These are phyloP conservation scores for Hypoxylon cercidicola DNA, from an alignment of 495 filamentous ascomycete genomes.

Conservation along the genomic window DNA sequence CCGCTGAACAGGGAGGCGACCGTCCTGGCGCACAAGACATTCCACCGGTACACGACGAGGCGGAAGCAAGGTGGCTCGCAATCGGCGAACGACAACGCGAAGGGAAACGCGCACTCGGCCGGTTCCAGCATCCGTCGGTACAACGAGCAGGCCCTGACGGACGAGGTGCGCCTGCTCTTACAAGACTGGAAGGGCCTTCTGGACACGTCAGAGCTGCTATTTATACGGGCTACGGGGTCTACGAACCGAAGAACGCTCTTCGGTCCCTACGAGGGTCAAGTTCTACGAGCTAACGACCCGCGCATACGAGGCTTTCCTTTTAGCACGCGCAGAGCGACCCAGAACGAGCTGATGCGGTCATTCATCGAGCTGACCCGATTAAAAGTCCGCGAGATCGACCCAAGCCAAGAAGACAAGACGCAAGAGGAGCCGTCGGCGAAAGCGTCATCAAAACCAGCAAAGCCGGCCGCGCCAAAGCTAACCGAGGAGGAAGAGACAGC, in stretches of 20 bases:
- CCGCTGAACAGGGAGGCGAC: constrained; percentile 80
- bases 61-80: constrained; percentile 96
- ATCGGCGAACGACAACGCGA: constrained; percentile 89
- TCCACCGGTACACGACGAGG: constrained; percentile 95
- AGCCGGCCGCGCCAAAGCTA: constrained; percentile 63
- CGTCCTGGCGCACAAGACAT: constrained; percentile 94
- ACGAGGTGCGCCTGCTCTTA: constrained; percentile 82
- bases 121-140: constrained; percentile 89
- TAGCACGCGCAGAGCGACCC: constrained; percentile 91
- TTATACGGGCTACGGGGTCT: constrained; percentile 87
- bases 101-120: constrained; percentile 92
- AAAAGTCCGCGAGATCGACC: constrained; percentile 76
- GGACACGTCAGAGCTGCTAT: constrained; percentile 82
- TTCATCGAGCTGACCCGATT: constrained; percentile 93
- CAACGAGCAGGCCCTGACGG: constrained; percentile 87
- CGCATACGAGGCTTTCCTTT: constrained; percentile 93
- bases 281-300: constrained; percentile 81
- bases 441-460: constrained; percentile 58
- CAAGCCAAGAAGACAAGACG: constrained; percentile 65
- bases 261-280: constrained; percentile 88
- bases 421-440: constrained; percentile 50
- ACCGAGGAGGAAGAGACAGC: constrained; percentile 86
- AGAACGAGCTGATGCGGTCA: constrained; percentile 90
- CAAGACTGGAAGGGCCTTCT: constrained; percentile 85
- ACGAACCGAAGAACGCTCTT: constrained; percentile 88